These are phyloP conservation scores for Vaccinium macrocarpon DNA, from an alignment of 148 eudicot genomes.

Conservation along the genomic window DNA sequence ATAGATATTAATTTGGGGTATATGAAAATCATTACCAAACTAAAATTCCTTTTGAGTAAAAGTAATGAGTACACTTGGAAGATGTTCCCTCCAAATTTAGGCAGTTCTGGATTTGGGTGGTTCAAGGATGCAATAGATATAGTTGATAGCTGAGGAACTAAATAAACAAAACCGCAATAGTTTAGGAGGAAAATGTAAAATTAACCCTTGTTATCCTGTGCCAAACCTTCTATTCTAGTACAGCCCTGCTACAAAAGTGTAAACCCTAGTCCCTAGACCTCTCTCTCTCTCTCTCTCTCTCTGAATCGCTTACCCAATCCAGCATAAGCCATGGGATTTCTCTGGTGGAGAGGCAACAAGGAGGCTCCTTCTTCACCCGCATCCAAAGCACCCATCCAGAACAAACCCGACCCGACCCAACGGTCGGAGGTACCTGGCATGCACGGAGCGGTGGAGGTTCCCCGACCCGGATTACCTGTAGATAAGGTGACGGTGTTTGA, in stretches of 20 bases:
- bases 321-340: not conserved
- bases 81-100: too few relatives aligned
- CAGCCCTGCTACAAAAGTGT: not conserved
- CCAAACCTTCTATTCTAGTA: not conserved
- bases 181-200: not conserved
- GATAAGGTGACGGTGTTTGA: constrained; percentile 65
- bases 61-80: too few relatives aligned
- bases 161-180: not conserved
- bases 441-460: constrained; percentile 62
- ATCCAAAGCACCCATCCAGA: not conserved
- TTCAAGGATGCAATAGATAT: not conserved
- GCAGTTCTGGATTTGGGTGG: too few relatives aligned
- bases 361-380: not conserved
- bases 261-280: not conserved
- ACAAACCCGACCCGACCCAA: not conserved
- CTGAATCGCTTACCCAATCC: not conserved
- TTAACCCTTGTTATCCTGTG: not conserved
- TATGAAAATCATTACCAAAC: too few relatives aligned
- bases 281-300: not conserved
- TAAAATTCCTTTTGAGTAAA: too few relatives aligned
- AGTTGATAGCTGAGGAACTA: not conserved
- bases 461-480: constrained; percentile 23
- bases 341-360: constrained; percentile 16
- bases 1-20: too few relatives aligned
- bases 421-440: constrained; percentile 16